Base-by-base conservation (phyloP, 2,329 filamentous ascomycete species). In the Phialocephala subalpina region DNA sequence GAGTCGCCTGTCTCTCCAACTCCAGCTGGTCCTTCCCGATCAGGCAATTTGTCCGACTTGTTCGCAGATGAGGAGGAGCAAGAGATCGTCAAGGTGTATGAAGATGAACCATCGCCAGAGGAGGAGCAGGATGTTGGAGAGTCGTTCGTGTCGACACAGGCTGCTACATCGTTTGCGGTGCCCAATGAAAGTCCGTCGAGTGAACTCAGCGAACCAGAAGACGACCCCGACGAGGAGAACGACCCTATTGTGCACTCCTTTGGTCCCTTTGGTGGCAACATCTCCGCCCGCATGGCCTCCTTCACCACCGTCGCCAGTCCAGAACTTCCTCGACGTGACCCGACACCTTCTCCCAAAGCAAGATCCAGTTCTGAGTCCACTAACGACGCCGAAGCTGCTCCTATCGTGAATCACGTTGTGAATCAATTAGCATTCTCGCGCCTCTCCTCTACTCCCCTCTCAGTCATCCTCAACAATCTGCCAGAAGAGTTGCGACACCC, bases 361-460 rank as follows among this genome's bases (percentile, higher is more conserved):
- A 65, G 73, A 65, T 70, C 72, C 20, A 70, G 61, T 45, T 74
- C 73, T 7, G 72, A 71, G 57, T 74, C 64, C 42, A 78, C 77
- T 22, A 77, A 79, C 59, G 74, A 82, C 49, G 79, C 83, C 62
- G 78, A 80, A 22, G 70, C 77, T 35, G 77, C 68, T 40, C 79
- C 71, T 69, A 79, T 96, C 70, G 86, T 86, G 73, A 97, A 97
- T 78, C 96, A 99, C 77, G 89, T 97, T 68, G 87, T 96, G 77
- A 98, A 98, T 79, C 96, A 99, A 80, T 87, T 99, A 35, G 96
- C 96, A 36, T 99, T 93, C 79, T 97, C 96, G 1, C 92, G 95
- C 33, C 85, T 98, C 7, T 94, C 95, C 18, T 97, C 94, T 0
- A 96, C 93, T 29, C 95, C 96, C 3, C 85, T 98, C 58, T 97